Percentiles rank a stretch among this genome's conserved stretches.
These are phyloP conservation scores for Metarhizium rileyi DNA, from an alignment of 2,329 filamentous ascomycete genomes.

Conservation along the genomic window DNA sequence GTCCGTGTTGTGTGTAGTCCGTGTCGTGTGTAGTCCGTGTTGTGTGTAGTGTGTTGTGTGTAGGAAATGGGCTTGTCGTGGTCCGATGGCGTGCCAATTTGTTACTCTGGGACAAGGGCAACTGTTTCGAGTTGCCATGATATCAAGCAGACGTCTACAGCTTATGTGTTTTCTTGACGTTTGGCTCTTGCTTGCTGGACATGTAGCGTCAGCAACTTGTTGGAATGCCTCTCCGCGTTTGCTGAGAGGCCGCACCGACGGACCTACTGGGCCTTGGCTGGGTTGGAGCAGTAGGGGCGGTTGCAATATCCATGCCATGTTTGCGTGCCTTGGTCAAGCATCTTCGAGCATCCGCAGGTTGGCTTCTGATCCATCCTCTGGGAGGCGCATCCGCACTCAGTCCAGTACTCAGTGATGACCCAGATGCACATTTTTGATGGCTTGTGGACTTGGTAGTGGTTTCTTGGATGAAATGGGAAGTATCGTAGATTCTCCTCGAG, in stretches of 20 bases:
- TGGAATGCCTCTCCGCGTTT: no score
- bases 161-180: slow-evolving; percentile 13
- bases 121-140: not conserved
- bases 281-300: slow-evolving; percentile 21
- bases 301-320: slow-evolving; percentile 23
- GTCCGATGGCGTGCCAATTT: not conserved
- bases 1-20: no score
- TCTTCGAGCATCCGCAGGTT: slow-evolving; percentile 17
- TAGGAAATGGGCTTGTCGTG: no score
- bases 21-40: no score
- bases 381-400: slow-evolving; percentile 22
- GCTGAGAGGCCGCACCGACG: not conserved
- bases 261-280: slow-evolving; percentile 9
- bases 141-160: slow-evolving; percentile 15
- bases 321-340: slow-evolving; percentile 19
- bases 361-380: slow-evolving; percentile 16
- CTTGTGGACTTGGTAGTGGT: slow-evolving; percentile 4
- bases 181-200: not conserved
- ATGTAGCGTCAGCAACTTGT: not conserved
- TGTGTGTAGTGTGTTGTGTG: no score
- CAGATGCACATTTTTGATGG: slow-evolving; percentile 24
- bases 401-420: slow-evolving; percentile 22
- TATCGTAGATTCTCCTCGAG: not conserved
- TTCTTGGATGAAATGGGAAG: not conserved
- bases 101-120: not conserved